Evolutionary conservation across 257 asterid species (phyloP), one percentile per base, ranked within the genome.

Genomic region (Primulina eburnea): DNA sequence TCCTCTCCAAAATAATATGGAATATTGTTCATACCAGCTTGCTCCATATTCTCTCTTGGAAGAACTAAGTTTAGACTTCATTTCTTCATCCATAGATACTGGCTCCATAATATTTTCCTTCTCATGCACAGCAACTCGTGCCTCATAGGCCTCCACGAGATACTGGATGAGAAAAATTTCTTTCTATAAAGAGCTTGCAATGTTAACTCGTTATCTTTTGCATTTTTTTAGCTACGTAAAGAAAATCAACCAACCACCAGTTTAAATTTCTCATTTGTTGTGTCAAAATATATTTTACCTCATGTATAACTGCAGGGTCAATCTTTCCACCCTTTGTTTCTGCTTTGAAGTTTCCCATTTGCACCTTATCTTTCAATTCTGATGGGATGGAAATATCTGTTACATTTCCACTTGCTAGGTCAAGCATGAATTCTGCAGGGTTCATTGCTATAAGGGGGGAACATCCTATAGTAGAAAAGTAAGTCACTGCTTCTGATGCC

Each of bases 401-500:
- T 10, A 86, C 65, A 67, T 88, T 94, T 71, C 99, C 97, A 30
- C 91, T 91, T 28, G 99, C 97, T 5, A 91, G 95, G 80, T 91
- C 99, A 29, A 91, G 85, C 86, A 91, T 75, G 89, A 94, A 89
- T 69, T 91, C 99, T 17, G 97, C 92, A 7, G 99, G 97, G 78
- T 91, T 94, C 97, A 91, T 94, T 7, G 95, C 82, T 16, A 87
- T 87, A 16, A 83, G 82, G 8, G 99, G 99, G 5, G 84, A 77
- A 26, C 96, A 91, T 21, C 99, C 96, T 43, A 91, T 82, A 14
- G 97, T 75, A 62, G 96, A 76, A 75, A 94, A 91, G 64, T 94
- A 91, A 21, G 56, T 80, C 85, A 85, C 71, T 20, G 93, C 92
- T 68, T 86, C 92, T 8, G 97, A 85, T 20, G 96, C 92, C 77